Conservation (phyloP, 2,329 filamentous ascomycete genomes). For the Macroventuria anomochaeta region DNA sequence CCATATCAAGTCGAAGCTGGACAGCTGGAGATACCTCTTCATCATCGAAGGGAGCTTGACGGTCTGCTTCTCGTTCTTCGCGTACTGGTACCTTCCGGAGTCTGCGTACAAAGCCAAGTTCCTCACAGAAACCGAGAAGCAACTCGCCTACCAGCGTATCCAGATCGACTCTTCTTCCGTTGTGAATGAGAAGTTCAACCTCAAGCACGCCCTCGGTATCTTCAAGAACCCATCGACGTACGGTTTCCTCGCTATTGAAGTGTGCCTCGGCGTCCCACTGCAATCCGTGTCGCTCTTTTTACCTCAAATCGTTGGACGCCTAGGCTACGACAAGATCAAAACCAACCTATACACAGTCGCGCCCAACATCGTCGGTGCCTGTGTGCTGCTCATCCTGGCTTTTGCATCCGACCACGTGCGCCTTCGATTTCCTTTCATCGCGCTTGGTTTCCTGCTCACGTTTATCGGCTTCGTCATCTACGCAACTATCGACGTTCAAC, state of each 20-base stretch:
- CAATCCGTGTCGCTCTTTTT: constrained; percentile 65
- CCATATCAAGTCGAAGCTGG: constrained; percentile 60
- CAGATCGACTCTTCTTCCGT: constrained; percentile 74
- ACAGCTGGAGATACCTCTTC: constrained; percentile 71
- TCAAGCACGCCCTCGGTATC: constrained; percentile 60
- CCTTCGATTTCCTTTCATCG: constrained; percentile 76
- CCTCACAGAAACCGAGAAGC: constrained; percentile 69
- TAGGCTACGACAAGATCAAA: constrained; percentile 63
- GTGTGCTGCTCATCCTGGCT: constrained; percentile 74
- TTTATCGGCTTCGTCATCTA: constrained; percentile 82
- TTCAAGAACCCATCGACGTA: constrained; percentile 63
- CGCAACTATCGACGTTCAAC: constrained; percentile 68
- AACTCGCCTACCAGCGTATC: constrained; percentile 74
- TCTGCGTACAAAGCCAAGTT: constrained; percentile 70
- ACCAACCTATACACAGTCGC: constrained; percentile 85
- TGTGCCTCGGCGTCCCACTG: constrained; percentile 65
- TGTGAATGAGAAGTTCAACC: constrained; percentile 62
- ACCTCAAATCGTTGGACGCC: constrained; percentile 62
- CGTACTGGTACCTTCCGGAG: constrained; percentile 72
- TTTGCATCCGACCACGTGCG: constrained; percentile 72
- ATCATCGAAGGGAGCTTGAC: constrained; percentile 66
- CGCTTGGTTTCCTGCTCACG: constrained; percentile 74
- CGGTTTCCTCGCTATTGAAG: constrained; percentile 62
- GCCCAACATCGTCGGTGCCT: constrained; percentile 76
- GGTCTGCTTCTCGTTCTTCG: constrained; percentile 66